Conservation (phyloP, 768 basidiomycete species). For the Leucocoprinus birnbaumii region DNA sequence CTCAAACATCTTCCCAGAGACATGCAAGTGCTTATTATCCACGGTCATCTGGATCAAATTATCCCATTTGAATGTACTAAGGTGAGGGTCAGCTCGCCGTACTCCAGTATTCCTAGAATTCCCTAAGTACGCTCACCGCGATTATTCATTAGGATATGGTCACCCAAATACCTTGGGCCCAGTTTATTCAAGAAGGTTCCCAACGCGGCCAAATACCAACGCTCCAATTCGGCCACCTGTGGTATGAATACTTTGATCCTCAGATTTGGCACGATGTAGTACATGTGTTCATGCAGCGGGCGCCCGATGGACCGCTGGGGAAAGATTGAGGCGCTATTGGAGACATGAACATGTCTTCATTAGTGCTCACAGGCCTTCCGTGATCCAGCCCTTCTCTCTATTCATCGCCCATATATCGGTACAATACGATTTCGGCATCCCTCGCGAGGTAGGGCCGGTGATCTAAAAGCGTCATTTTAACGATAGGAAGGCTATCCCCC, state of each 20-base stretch:
- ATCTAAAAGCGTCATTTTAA: too few relatives aligned
- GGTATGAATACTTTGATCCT: constrained; percentile 45
- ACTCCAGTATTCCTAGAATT: neutral
- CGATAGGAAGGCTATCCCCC: too few relatives aligned
- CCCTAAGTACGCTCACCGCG: constrained; percentile 4
- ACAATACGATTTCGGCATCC: too few relatives aligned
- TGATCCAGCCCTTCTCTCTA: too few relatives aligned
- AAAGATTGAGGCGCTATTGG: neutral
- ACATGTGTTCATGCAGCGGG: constrained; percentile 26
- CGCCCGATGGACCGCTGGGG: neutral
- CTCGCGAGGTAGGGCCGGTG: too few relatives aligned
- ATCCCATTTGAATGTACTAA: constrained; percentile 22
- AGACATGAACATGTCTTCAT: too few relatives aligned
- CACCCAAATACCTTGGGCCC: constrained; percentile 34
- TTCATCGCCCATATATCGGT: too few relatives aligned
- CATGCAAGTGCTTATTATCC: constrained; percentile 36
- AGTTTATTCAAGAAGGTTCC: constrained; percentile 28
- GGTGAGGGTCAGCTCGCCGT: neutral
- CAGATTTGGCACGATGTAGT: constrained; percentile 39
- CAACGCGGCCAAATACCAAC: constrained; percentile 31
- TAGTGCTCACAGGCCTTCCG: too few relatives aligned
- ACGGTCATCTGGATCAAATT: constrained; percentile 37
- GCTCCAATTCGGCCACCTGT: constrained; percentile 39
- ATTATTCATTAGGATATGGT: constrained; percentile 32
- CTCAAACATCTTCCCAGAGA: constrained; percentile 26